Evolutionary conservation across 495 filamentous ascomycete genomes (phyloP), one percentile per base, ranked within the genome.

Genomic region (Penicillium roqueforti): DNA sequence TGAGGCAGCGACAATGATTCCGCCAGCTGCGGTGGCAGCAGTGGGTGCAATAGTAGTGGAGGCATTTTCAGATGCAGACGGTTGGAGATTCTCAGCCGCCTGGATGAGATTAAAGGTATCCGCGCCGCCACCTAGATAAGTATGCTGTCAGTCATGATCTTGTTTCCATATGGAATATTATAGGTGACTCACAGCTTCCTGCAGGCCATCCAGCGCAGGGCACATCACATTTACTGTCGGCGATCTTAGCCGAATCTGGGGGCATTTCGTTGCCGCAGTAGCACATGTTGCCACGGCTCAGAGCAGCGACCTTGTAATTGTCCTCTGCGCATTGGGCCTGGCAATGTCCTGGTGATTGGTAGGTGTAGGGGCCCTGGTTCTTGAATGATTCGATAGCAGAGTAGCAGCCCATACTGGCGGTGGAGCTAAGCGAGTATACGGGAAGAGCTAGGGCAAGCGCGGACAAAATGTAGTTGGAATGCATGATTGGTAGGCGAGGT

Each of bases 211-310:
- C 75, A 4, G 60, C n/a, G 45, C 75, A 77, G 3, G 16, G 10
- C 1, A 38, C 45, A 28, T 62, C 59, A 60, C 75, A 77, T 48
- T 69, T 36, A 4, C 62, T 63, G 47, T 68, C 61, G 31, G 63
- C 60, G 14, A 72, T 50, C 58, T 69, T 67, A 38, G 50, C 59
- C 23, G 57, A 56, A 9, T 55, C 14, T 3, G 60, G 45, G 5
- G 75, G 73, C 2, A 70, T 40, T 26, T 62, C 29, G 47, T 74
- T 61, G 9, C 68, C 66, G 58, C 75, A 77, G 34, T 48, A 65
- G 58, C 75, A 77, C 36, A 67, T 52, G 6, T 53, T 53, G 19
- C 69, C 73, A 19, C 62, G 42, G 36, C 57, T 68, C 23, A 70
- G 52, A 14, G 59, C 74, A 23, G 61, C 67, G 18, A 76, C 54